Conservation (phyloP, 2,329 filamentous ascomycete genomes). For the Hortaea sp. region DNA sequence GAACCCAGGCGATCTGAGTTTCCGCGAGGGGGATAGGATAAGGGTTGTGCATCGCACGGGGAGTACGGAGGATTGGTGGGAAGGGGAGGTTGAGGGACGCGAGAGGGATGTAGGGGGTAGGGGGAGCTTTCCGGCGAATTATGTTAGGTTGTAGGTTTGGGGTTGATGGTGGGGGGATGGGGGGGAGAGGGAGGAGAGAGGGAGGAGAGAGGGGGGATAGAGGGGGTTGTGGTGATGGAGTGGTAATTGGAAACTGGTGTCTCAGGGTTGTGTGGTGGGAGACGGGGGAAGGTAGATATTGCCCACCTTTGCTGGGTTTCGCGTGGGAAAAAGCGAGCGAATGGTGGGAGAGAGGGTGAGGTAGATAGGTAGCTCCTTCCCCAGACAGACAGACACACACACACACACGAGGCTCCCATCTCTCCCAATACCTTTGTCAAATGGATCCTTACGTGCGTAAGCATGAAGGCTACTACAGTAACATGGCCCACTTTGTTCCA, state of each 20-base stretch:
- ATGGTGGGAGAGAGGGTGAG: too few relatives aligned
- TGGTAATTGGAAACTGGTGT: not conserved
- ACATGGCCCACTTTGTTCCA: too few relatives aligned
- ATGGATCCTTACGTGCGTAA: too few relatives aligned
- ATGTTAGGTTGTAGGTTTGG: conserved; percentile 31
- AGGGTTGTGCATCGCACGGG: conserved; percentile 67
- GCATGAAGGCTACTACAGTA: too few relatives aligned
- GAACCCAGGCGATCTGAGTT: conserved; percentile 58
- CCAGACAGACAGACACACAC: too few relatives aligned
- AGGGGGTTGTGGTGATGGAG: not conserved
- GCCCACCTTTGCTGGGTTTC: too few relatives aligned
- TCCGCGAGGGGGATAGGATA: conserved; percentile 69
- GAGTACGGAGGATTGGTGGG: conserved; percentile 81
- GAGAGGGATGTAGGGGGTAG: conserved; percentile 21
- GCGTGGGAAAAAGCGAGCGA: too few relatives aligned
- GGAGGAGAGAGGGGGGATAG: not conserved
- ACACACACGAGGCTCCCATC: too few relatives aligned
- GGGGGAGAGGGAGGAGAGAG: not conserved
- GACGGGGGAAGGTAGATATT: too few relatives aligned
- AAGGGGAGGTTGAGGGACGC: conserved; percentile 60
- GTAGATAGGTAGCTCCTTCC: too few relatives aligned
- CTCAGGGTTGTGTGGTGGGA: too few relatives aligned
- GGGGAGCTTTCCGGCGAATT: conserved; percentile 79
- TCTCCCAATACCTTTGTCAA: too few relatives aligned
- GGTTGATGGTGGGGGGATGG: not conserved